Percentiles rank a stretch among this genome's conserved stretches.
phyloP scores from a whole-genome alignment of 2,329 filamentous ascomycete species.

The Fusarium sacchari region DNA sequence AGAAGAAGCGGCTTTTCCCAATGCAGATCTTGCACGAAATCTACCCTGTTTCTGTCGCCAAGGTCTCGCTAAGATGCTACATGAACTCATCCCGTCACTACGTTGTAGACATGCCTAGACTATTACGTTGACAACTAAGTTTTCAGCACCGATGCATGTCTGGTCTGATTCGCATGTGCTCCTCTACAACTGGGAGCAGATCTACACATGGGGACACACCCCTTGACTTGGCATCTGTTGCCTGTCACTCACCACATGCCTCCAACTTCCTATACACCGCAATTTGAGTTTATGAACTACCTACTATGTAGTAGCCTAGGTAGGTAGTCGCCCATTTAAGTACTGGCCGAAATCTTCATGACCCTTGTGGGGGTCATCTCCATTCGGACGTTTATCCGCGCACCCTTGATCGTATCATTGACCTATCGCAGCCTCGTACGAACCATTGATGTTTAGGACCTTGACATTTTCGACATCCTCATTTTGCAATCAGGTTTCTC shows the following conservation, averaged over 20 bases:
- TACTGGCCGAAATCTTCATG: background rate
- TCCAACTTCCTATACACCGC: constrained; percentile 20
- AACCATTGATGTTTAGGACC: background rate
- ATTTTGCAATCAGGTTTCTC: background rate
- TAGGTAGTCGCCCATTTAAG: background rate
- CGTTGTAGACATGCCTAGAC: constrained; percentile 12
- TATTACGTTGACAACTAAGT: constrained; percentile 21
- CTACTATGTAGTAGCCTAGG: no score
- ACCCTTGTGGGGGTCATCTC: background rate
- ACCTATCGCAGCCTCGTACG: background rate
- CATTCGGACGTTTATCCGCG: constrained; percentile 9
- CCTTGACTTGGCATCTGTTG: constrained; percentile 4
- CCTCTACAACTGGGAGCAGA: constrained; percentile 25
- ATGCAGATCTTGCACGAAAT: constrained; percentile 11
- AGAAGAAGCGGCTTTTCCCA: constrained; percentile 23
- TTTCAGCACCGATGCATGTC: constrained; percentile 27
- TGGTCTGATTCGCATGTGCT: constrained; percentile 30
- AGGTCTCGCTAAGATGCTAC: constrained; percentile 21
- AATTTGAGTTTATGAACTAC: background rate
- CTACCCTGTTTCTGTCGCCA: constrained; percentile 6
- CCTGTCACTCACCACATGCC: constrained; percentile 1
- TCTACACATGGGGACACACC: constrained; percentile 21
- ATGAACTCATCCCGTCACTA: constrained; percentile 20
- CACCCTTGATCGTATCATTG: constrained; percentile 3
- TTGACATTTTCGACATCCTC: background rate